A percentile compares a stretch with the other conserved stretches of the same genome.
These are phyloP conservation scores for Saksenaea vasiformis DNA, from an alignment of 371 early-diverging fungal genomes.

Conservation along the genomic window DNA sequence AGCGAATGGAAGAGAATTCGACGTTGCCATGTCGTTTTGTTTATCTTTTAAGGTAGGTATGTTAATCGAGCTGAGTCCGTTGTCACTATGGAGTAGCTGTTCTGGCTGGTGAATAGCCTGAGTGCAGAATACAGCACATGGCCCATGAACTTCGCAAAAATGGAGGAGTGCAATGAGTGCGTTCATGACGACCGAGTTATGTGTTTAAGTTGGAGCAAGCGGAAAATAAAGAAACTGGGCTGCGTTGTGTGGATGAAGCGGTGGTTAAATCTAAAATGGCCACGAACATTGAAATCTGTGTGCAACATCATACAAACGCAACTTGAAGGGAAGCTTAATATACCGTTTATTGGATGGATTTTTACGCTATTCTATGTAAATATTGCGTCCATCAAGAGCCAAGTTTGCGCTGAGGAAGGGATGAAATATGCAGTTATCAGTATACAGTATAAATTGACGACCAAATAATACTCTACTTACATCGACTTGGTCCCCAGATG, in stretches of 20 bases:
- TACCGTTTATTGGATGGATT: too few species aligned
- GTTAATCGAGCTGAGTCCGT: constrained; percentile 10
- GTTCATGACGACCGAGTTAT: constrained; percentile 40
- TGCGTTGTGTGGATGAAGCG: neutral
- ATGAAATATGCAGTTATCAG: too few species aligned
- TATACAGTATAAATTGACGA: too few species aligned
- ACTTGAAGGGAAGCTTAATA: too few species aligned
- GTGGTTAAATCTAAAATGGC: neutral
- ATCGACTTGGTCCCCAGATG: too few species aligned
- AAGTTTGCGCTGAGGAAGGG: too few species aligned
- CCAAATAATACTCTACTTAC: too few species aligned
- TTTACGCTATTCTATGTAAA: too few species aligned
- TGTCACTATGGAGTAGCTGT: constrained; percentile 7
- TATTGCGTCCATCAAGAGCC: too few species aligned
- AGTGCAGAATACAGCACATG: constrained; percentile 58
- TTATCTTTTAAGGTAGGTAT: neutral
- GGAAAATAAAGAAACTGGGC: neutral
- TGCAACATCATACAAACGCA: too few species aligned
- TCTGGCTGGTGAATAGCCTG: constrained; percentile 46
- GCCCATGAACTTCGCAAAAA: constrained; percentile 66
- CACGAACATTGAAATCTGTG: neutral
- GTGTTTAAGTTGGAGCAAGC: neutral
- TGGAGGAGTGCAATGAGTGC: constrained; percentile 53
- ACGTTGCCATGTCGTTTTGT: neutral
- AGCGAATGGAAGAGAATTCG: constrained; percentile 5